phyloP scores from a whole-genome alignment of 2,329 filamentous ascomycete genomes.

The Pseudogymnoascus sp. region DNA sequence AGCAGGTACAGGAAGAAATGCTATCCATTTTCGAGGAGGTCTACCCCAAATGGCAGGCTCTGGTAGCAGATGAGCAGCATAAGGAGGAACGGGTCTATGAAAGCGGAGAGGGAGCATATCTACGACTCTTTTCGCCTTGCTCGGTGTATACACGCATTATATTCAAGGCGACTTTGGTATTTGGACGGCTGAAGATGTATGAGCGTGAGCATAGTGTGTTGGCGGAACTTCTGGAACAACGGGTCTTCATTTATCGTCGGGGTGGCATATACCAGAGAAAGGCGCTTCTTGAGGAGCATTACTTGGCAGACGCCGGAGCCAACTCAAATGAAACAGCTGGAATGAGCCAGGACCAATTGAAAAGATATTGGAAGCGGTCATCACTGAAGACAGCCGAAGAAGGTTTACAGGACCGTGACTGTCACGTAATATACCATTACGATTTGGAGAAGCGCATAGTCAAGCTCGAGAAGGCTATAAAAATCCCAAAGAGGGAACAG shows the following conservation, averaged over 20 bases:
- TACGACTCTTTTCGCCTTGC: slow-evolving; percentile 81
- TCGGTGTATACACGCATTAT: slow-evolving; percentile 92
- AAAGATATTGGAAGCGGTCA: slow-evolving; percentile 74
- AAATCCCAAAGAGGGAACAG: slow-evolving; percentile 75
- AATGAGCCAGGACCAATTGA: slow-evolving; percentile 49
- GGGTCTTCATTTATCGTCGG: slow-evolving; percentile 76
- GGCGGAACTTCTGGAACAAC: slow-evolving; percentile 69
- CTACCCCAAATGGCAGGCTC: slow-evolving; percentile 70
- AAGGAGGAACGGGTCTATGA: slow-evolving; percentile 76
- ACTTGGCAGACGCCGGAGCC: slow-evolving; percentile 56
- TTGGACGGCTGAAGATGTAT: slow-evolving; percentile 78
- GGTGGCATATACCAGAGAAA: slow-evolving; percentile 96
- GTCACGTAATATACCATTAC: slow-evolving; percentile 88
- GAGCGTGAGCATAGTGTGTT: slow-evolving; percentile 69
- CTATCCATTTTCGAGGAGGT: slow-evolving; percentile 67
- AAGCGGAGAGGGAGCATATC: slow-evolving; percentile 78
- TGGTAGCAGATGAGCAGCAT: slow-evolving; percentile 66
- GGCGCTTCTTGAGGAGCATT: slow-evolving; percentile 89
- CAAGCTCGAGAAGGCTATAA: slow-evolving; percentile 81
- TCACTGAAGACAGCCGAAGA: slow-evolving; percentile 77
- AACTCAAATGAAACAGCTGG: slow-evolving; percentile 27
- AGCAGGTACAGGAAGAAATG: slow-evolving; percentile 60
- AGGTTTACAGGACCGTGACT: slow-evolving; percentile 79
- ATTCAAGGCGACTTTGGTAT: slow-evolving; percentile 74
- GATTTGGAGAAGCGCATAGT: slow-evolving; percentile 89